Base-by-base conservation (phyloP, 2,329 filamentous ascomycete species). In the Colletotrichum sp. region DNA sequence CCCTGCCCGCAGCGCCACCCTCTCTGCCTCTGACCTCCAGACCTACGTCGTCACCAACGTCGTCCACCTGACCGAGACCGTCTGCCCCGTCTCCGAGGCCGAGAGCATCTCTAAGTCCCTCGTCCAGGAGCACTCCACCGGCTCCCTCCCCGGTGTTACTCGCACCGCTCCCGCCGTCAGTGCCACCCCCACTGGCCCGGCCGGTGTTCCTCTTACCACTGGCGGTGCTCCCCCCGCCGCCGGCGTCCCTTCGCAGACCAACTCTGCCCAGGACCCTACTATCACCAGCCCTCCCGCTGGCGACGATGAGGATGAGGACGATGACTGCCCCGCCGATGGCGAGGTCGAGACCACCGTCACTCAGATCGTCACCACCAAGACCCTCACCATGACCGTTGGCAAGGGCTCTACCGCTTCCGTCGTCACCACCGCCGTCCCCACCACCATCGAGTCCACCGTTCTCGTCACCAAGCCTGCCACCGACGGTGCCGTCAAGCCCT, bases 31-130 rank as follows among this genome's bases (percentile, higher is more conserved):
- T 16, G 82, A 85, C 77, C 83, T 82, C 80, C 76, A 79, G 68
- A 81, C 82, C 72, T 76, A 81, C 70, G 78, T 84, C 64, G 82
- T 85, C 75, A 88, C 86, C 74, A 81, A 87, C 79, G 86, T 84
- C 55, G 80, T 87, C 64, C 80, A 82, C 52, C 80, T 87, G 78
- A 86, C 85, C 76, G 84, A 83, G 77, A 85, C 83, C 39, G 83
- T 89, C 79, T 89, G 88, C 85, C 88, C 88, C 77, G 84, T 89
- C 75, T 78, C 83, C 34, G 86, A 87, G 63, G 86, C 84, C 34
- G 80, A 80, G 65, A 81, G 81, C 76, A 85, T 88, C 82, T 85
- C 86, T 30, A 84, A 86, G 36, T 83, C 85, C 39, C 72, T 88
- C 78, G 80, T 88, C 59, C 78, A 79, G 9, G 75, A 83, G 75